phyloP scores from a whole-genome alignment of 495 filamentous ascomycete genomes.

The Parmelia sp. region DNA sequence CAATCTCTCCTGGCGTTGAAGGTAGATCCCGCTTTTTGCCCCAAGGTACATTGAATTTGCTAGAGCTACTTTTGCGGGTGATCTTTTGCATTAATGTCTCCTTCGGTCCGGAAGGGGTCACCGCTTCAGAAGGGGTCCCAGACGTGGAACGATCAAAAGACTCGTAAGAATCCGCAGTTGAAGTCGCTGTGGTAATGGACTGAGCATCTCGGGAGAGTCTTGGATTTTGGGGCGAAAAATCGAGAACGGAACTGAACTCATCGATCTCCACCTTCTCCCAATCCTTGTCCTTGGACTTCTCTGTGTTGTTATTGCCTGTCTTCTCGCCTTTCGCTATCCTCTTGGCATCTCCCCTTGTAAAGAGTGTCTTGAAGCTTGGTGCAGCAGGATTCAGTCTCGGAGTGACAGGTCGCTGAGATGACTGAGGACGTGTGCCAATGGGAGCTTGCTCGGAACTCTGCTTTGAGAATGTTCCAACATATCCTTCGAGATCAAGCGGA shows the following conservation, averaged over 20 bases:
- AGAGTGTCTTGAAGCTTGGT: constrained; percentile 52
- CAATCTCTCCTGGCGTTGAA: constrained; percentile 42
- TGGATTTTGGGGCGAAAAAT: constrained; percentile 55
- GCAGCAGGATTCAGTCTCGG: constrained; percentile 58
- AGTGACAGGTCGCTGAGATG: constrained; percentile 49
- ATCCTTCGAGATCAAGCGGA: constrained; percentile 43
- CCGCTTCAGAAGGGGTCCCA: constrained; percentile 57
- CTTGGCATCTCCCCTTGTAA: constrained; percentile 40
- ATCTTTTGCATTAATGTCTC: constrained; percentile 66
- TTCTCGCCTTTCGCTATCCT: constrained; percentile 37
- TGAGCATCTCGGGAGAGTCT: constrained; percentile 58
- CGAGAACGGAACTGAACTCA: constrained; percentile 38
- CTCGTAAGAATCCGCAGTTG: constrained; percentile 64
- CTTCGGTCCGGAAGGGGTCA: constrained; percentile 45
- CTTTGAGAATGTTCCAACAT: constrained; percentile 40
- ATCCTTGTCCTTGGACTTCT: constrained; percentile 29
- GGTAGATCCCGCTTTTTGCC: constrained; percentile 56
- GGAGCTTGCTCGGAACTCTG: constrained; percentile 47
- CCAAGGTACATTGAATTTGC: constrained; percentile 69
- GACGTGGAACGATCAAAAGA: constrained; percentile 66
- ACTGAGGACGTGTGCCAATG: constrained; percentile 49
- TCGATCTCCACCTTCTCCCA: constrained; percentile 19
- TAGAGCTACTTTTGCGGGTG: constrained; percentile 70
- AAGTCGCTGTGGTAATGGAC: constrained; percentile 55
- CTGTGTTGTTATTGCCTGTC: constrained; percentile 31